Conservation (phyloP, 768 basidiomycete genomes). For the Gelatoporia subvermispora region DNA sequence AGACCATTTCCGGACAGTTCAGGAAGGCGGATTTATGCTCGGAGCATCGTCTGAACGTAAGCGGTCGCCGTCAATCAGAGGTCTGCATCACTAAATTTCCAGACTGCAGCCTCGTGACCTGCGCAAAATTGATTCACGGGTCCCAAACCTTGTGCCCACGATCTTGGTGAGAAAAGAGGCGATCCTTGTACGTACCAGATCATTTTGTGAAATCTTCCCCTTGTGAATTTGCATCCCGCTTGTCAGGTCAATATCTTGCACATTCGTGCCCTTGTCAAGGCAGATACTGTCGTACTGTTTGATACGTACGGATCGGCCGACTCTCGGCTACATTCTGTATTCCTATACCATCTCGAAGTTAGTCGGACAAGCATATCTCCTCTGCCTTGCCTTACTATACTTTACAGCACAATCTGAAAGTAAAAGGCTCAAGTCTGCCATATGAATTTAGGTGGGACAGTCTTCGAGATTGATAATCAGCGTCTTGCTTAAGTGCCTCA, state of each 20-base stretch:
- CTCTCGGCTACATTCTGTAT: conserved; percentile 80
- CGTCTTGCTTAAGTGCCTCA: conserved; percentile 13
- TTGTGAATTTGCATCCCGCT: conserved; percentile 3
- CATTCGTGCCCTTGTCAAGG: conserved; percentile 91
- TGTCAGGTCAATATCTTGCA: conserved; percentile 86
- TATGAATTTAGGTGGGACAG: conserved; percentile 78
- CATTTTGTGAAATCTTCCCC: neutral
- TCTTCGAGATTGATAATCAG: conserved; percentile 1
- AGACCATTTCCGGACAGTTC: conserved; percentile 84
- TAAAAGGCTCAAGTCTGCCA: conserved; percentile 62
- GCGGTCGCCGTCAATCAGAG: conserved; percentile 22
- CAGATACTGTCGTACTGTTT: conserved; percentile 86
- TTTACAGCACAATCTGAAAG: conserved; percentile 74
- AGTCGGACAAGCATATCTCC: conserved; percentile 11
- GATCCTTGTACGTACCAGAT: conserved; percentile 58
- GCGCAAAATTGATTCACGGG: conserved; percentile 91
- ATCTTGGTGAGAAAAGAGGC: conserved; percentile 87
- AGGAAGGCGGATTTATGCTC: conserved; percentile 85
- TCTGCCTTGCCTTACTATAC: neutral
- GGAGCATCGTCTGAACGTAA: conserved; percentile 87
- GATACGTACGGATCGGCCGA: conserved; percentile 88
- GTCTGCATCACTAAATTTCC: conserved; percentile 10
- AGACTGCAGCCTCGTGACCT: conserved; percentile 80
- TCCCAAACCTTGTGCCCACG: conserved; percentile 92
- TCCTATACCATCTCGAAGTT: conserved; percentile 85